Evolutionary conservation across 1,139 yeast species (phyloP), one percentile per base, ranked within the genome.

Genomic region (Torulaspora pretoriensis): DNA sequence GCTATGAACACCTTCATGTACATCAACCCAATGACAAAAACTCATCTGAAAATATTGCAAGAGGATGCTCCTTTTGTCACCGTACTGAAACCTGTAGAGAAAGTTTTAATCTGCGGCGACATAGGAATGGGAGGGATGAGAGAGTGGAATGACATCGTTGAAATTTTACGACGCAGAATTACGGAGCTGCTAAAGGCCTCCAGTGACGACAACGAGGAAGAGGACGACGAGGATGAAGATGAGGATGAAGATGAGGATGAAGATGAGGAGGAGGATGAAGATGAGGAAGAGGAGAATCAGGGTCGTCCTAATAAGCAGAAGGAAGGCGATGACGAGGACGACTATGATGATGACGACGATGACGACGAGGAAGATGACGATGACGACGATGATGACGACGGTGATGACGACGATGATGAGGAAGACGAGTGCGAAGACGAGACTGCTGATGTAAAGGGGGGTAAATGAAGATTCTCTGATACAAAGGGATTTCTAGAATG

Each of bases 91-190:
- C 97, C 97, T 0, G 89, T 87, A 3, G 97, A 90, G 63, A 90
- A 90, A 63, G 95, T 90, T 36, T 57, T 64, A 52, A 68, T 54
- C 43, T 88, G 87, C 65, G 97, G 97, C 48, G 97, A 89, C 59
- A 89, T 90, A 50, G 97, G 96, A 27, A 86, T 84, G 90, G 92
- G 94, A 32, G 94, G 94, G 45, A 84, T 84, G 94, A 80, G 83
- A 82, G 97, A 92, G 67, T 90, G 96, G 97, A 77, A 81, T 50
- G 97, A 89, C 53, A 78, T 90, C 44, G 97, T 89, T 8, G 96
- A 88, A 57, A 78, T 81, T 12, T 66, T 88, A 45, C 80, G 87
- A 42, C 74, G 79, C 40, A 75, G 54, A 71, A 53, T 69, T 8
- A 49, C 50, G 13, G 63, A 60, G 35, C 51, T 61, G 12, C 48